Percentiles rank a stretch among this genome's conserved stretches.
Conservation (phyloP, 805 yeast genomes). For the Spathaspora gorwiae region DNA sequence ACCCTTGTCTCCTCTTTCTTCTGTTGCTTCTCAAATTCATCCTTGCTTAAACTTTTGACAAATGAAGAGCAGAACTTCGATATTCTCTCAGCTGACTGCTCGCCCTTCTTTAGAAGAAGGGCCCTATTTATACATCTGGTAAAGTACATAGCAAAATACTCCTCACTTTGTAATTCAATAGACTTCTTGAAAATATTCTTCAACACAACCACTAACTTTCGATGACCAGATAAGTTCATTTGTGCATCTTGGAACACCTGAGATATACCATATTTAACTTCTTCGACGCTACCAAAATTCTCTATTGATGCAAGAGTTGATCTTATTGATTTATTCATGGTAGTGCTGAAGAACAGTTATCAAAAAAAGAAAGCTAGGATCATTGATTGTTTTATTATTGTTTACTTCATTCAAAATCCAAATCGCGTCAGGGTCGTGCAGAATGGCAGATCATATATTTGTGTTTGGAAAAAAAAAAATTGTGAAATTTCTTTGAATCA, state of each 20-base stretch:
- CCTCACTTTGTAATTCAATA: constrained; percentile 46
- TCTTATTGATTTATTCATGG: constrained; percentile 4
- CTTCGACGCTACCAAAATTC: constrained; percentile 17
- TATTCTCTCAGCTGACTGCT: constrained; percentile 68
- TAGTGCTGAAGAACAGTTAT: neutral
- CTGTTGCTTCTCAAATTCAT: constrained; percentile 12
- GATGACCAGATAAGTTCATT: constrained; percentile 65
- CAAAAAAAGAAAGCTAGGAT: no score
- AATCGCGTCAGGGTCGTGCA: no score
- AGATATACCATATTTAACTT: constrained; percentile 43
- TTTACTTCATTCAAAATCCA: no score
- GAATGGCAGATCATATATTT: no score
- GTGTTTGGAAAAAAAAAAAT: neutral
- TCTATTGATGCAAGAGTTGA: constrained; percentile 15
- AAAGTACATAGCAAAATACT: constrained; percentile 57
- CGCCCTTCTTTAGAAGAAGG: constrained; percentile 64
- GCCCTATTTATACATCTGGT: constrained; percentile 60
- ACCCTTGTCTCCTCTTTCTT: constrained; percentile 11
- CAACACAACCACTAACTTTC: constrained; percentile 64
- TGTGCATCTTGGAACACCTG: constrained; percentile 81
- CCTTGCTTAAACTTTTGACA: constrained; percentile 44
- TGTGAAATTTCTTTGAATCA: no score
- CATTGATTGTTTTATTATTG: no score
- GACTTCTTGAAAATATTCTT: constrained; percentile 57
- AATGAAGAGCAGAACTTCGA: constrained; percentile 64